A percentile compares a stretch with the other conserved stretches of the same genome.
phyloP scores from a whole-genome alignment of 2,329 filamentous ascomycete genomes.

The Tricladium varicosporioides region DNA sequence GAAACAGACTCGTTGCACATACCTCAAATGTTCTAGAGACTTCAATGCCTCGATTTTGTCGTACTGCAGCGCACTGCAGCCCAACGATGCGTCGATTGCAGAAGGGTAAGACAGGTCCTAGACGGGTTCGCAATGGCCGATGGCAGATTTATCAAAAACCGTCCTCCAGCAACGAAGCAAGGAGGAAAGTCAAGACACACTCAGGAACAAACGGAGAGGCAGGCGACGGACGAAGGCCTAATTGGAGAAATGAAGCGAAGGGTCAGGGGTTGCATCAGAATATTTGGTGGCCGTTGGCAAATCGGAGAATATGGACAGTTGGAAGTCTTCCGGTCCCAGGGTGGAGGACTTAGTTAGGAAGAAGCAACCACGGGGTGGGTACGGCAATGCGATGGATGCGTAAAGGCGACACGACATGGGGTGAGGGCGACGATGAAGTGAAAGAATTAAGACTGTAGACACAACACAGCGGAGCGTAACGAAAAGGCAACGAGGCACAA shows the following conservation, averaged over 20 bases:
- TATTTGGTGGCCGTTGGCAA: neutral
- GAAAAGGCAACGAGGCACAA: no score
- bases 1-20: neutral
- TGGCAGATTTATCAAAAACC: neutral
- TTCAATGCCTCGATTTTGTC: neutral
- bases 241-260: neutral
- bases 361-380: neutral
- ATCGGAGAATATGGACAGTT: neutral
- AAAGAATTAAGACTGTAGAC: no score
- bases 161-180: neutral
- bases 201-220: neutral
- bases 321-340: neutral
- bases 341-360: neutral
- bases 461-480: no score
- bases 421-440: neutral
- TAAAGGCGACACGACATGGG: no score
- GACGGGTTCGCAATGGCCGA: neutral
- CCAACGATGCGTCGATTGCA: neutral
- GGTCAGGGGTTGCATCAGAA: neutral
- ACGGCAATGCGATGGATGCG: neutral
- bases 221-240: neutral
- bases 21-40: neutral
- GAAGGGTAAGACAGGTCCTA: neutral
- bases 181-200: neutral
- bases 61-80: neutral